Percentiles rank a stretch among this genome's conserved stretches.
Evolutionary conservation across 2,329 filamentous ascomycete genomes (phyloP).

Genomic region (Xylariaceae sp.): DNA sequence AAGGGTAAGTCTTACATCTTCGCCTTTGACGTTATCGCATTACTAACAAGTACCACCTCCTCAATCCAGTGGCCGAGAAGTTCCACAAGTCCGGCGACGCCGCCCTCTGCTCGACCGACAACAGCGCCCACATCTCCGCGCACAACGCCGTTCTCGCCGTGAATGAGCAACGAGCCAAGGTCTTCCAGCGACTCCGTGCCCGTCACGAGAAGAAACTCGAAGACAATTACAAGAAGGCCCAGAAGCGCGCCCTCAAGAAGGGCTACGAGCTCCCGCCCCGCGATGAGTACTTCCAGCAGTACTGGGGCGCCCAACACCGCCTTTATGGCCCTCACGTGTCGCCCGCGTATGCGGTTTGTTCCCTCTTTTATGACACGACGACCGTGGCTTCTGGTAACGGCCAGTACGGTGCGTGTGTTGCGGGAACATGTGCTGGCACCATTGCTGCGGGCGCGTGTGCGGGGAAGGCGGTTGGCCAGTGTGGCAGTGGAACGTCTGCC

Average conservation of each 20-base stretch:
- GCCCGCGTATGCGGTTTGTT: constrained; percentile 26
- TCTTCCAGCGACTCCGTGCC: constrained; percentile 36
- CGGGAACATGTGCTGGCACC: constrained; percentile 44
- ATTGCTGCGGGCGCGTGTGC: constrained; percentile 37
- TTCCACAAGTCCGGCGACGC: constrained; percentile 47
- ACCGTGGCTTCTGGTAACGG: constrained; percentile 33
- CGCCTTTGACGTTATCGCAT: background rate
- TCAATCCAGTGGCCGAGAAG: constrained; percentile 34
- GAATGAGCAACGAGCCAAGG: constrained; percentile 27
- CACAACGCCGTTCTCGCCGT: constrained; percentile 58
- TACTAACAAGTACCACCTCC: background rate
- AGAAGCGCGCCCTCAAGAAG: constrained; percentile 44
- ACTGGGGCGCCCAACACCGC: constrained; percentile 52
- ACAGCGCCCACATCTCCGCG: constrained; percentile 64
- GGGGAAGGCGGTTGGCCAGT: constrained; percentile 30
- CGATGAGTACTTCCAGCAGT: constrained; percentile 44
- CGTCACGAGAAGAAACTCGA: constrained; percentile 40
- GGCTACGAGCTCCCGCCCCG: constrained; percentile 43
- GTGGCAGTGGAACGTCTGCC: constrained; percentile 27
- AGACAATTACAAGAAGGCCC: constrained; percentile 51
- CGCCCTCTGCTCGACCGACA: constrained; percentile 47
- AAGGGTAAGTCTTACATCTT: constrained; percentile 22
- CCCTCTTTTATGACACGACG: constrained; percentile 32
- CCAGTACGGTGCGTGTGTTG: constrained; percentile 38
- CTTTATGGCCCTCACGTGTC: constrained; percentile 45